These are phyloP conservation scores for Ceriops decandra DNA, from an alignment of 345 rosid genomes.

Conservation along the genomic window DNA sequence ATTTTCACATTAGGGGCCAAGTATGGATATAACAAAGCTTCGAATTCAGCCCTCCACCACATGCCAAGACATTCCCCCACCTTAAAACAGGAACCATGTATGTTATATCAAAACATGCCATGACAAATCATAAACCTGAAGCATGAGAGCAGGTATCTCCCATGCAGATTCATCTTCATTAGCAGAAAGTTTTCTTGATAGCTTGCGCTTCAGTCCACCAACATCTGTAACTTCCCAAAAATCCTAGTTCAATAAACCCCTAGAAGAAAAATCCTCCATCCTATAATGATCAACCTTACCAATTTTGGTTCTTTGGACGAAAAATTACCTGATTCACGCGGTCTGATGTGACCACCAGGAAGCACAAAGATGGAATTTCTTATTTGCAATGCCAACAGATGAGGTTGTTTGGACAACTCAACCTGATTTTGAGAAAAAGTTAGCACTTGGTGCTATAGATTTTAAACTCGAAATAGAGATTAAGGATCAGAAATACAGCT, in stretches of 20 bases:
- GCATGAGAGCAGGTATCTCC: conserved; percentile 43
- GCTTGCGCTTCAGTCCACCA: conserved; percentile 74
- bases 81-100: conserved; percentile 26
- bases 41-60: conserved; percentile 93
- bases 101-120: conserved; percentile 12
- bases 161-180: conserved; percentile 45
- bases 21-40: conserved; percentile 55
- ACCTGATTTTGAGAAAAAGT: conserved; percentile 45
- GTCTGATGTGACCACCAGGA: conserved; percentile 83
- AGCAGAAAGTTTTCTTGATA: conserved; percentile 57
- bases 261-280: neutral
- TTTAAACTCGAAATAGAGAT: too few relatives aligned
- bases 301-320: neutral
- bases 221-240: conserved; percentile 38
- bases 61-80: conserved; percentile 76
- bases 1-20: conserved; percentile 52
- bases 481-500: too few relatives aligned
- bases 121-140: conserved; percentile 2
- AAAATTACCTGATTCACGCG: conserved; percentile 66
- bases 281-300: neutral
- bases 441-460: too few relatives aligned
- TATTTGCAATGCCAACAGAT: conserved; percentile 65
- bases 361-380: conserved; percentile 68
- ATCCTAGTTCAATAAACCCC: conserved; percentile 11
- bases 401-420: conserved; percentile 85